Percentiles rank a stretch among this genome's conserved stretches.
phyloP scores from a whole-genome alignment of 2,329 filamentous ascomycete genomes.

The Fusarium sp. region DNA sequence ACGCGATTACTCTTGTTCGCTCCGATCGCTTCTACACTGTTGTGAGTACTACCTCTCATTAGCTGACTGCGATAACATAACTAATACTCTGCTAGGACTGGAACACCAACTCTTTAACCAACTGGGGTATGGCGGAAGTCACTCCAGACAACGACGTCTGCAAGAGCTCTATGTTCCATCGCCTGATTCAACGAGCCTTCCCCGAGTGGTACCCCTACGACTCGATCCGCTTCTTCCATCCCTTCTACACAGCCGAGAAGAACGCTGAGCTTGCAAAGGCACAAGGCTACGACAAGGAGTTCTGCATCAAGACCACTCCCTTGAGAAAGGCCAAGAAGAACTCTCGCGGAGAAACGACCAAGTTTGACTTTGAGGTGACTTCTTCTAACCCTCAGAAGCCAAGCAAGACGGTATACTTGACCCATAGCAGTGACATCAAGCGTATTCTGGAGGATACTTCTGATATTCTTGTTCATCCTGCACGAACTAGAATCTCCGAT shows the following conservation, averaged over 20 bases:
- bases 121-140: slow-evolving; percentile 42
- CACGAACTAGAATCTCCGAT: slow-evolving; percentile 1
- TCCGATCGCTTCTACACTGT: slow-evolving; percentile 74
- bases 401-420: background rate
- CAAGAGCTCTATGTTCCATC: slow-evolving; percentile 43
- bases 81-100: slow-evolving; percentile 47
- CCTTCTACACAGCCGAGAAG: slow-evolving; percentile 37
- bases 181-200: slow-evolving; percentile 40
- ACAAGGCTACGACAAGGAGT: slow-evolving; percentile 23
- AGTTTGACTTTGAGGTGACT: background rate
- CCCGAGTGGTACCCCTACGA: slow-evolving; percentile 37
- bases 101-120: slow-evolving; percentile 54
- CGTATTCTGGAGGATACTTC: background rate
- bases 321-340: slow-evolving; percentile 2
- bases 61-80: no score
- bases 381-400: slow-evolving; percentile 3
- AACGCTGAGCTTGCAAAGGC: slow-evolving; percentile 27
- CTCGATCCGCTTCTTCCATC: slow-evolving; percentile 40
- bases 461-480: slow-evolving; percentile 5
- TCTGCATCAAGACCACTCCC: background rate
- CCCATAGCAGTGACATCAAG: background rate
- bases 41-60: background rate
- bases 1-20: slow-evolving; percentile 76
- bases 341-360: background rate
- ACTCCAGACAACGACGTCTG: slow-evolving; percentile 31